Evolutionary conservation across 306 rosid genomes (phyloP).

Genomic region (Trifolium repens): DNA sequence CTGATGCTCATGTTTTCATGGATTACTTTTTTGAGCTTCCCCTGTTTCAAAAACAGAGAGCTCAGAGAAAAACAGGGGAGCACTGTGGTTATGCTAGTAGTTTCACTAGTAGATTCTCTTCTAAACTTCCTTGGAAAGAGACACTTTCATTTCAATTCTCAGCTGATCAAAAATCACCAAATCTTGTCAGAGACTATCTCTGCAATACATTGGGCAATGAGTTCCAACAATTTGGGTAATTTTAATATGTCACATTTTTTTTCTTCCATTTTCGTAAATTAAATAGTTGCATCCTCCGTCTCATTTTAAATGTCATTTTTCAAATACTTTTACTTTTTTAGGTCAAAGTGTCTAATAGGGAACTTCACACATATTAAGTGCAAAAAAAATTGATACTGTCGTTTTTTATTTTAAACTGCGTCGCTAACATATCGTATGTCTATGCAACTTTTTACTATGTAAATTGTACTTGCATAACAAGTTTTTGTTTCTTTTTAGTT

Average conservation of each 20-base stretch:
- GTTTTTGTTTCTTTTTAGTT: background rate
- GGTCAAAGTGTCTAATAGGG: too few species aligned
- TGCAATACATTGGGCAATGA: conserved; percentile 65
- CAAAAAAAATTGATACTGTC: too few species aligned
- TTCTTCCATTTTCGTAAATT: background rate
- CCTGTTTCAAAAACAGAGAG: conserved; percentile 77
- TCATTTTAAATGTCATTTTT: too few species aligned
- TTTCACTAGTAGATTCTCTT: conserved; percentile 88
- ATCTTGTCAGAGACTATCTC: conserved; percentile 59
- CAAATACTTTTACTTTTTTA: too few species aligned
- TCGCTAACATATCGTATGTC: background rate
- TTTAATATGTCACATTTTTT: background rate
- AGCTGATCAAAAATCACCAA: conserved; percentile 36
- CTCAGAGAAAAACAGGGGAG: conserved; percentile 83
- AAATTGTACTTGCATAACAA: too few species aligned
- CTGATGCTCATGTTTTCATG: conserved; percentile 72
- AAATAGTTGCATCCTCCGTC: too few species aligned
- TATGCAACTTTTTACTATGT: too few species aligned
- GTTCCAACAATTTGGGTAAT: conserved; percentile 72
- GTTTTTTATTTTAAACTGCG: too few species aligned
- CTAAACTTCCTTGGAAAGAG: conserved; percentile 97
- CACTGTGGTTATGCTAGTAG: conserved; percentile 98
- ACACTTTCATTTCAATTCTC: conserved; percentile 78
- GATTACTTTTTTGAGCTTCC: conserved; percentile 77
- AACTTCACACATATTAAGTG: too few species aligned